Percentiles rank a stretch among this genome's conserved stretches.
These are phyloP conservation scores for Cystobasidiaceae sp. DNA, from an alignment of 1,284 basidiomycete genomes.

Conservation along the genomic window DNA sequence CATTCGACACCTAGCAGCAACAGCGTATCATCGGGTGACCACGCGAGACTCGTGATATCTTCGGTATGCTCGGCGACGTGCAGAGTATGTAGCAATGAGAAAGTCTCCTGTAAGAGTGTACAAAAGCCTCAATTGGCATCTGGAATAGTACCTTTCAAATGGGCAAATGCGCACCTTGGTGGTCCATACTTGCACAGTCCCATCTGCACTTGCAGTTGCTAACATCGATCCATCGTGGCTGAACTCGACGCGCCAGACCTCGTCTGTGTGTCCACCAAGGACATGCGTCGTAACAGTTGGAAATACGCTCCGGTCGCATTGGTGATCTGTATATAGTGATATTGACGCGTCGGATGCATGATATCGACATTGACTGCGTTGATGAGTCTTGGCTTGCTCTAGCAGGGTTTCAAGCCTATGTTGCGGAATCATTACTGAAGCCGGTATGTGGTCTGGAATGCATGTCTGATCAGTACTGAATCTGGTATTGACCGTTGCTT, in stretches of 20 bases:
- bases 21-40: conserved; percentile 80
- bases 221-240: conserved; percentile 79
- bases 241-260: conserved; percentile 95
- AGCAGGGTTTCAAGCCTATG: conserved; percentile 78
- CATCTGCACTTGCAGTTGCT: conserved; percentile 83
- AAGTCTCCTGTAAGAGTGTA: conserved; percentile 51
- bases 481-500: too few relatives aligned
- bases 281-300: conserved; percentile 78
- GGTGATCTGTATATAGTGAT: conserved; percentile 80
- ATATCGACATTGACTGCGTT: conserved; percentile 71
- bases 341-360: conserved; percentile 63
- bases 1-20: conserved; percentile 75
- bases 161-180: conserved; percentile 56
- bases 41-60: conserved; percentile 71
- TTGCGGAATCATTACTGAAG: conserved; percentile 85
- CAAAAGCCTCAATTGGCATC: conserved; percentile 50
- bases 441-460: conserved; percentile 72
- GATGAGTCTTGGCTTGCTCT: conserved; percentile 75
- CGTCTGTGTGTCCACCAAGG: conserved; percentile 77
- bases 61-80: conserved; percentile 62
- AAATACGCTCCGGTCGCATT: conserved; percentile 72
- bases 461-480: conserved; percentile 56
- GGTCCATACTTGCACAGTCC: conserved; percentile 81
- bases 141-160: not conserved
- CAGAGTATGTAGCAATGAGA: conserved; percentile 58